These are phyloP conservation scores for Chrysoporthe deuterocubensis DNA, from an alignment of 2,329 filamentous ascomycete genomes.

Conservation along the genomic window DNA sequence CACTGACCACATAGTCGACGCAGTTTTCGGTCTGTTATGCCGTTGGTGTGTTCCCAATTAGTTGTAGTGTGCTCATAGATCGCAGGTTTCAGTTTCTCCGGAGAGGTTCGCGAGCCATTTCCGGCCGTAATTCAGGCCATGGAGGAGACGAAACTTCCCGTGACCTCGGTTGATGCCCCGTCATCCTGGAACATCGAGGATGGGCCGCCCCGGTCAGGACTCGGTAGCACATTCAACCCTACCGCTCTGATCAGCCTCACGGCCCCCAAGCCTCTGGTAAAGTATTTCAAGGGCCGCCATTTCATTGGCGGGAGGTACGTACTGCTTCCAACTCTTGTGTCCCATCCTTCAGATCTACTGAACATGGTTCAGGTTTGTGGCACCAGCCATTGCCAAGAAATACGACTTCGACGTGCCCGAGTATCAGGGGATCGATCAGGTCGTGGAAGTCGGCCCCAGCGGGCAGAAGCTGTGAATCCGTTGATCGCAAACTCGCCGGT, in stretches of 20 bases:
- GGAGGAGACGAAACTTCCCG: slow-evolving; percentile 72
- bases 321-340: slow-evolving; percentile 25
- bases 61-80: slow-evolving; percentile 14
- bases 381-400: slow-evolving; percentile 76
- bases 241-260: slow-evolving; percentile 83
- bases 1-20: slow-evolving; percentile 84
- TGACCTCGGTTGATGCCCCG: slow-evolving; percentile 89
- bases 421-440: slow-evolving; percentile 86
- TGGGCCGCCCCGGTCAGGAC: slow-evolving; percentile 77
- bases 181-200: slow-evolving; percentile 93
- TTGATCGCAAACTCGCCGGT: slow-evolving; percentile 7
- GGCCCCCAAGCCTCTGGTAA: slow-evolving; percentile 88
- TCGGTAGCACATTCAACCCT: slow-evolving; percentile 82
- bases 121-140: slow-evolving; percentile 78
- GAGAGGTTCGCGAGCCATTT: slow-evolving; percentile 92
- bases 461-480: slow-evolving; percentile 57
- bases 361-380: slow-evolving; percentile 69
- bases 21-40: slow-evolving; percentile 78
- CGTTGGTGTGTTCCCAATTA: slow-evolving; percentile 13
- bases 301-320: slow-evolving; percentile 83
- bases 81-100: slow-evolving; percentile 86
- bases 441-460: slow-evolving; percentile 71
- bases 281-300: slow-evolving; percentile 83
- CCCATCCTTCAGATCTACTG: slow-evolving; percentile 5
- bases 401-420: slow-evolving; percentile 82